Percentiles rank a stretch among this genome's conserved stretches.
These are phyloP conservation scores for Magnaporthiopsis rhizophila DNA, from an alignment of 2,329 filamentous ascomycete genomes.

Conservation along the genomic window DNA sequence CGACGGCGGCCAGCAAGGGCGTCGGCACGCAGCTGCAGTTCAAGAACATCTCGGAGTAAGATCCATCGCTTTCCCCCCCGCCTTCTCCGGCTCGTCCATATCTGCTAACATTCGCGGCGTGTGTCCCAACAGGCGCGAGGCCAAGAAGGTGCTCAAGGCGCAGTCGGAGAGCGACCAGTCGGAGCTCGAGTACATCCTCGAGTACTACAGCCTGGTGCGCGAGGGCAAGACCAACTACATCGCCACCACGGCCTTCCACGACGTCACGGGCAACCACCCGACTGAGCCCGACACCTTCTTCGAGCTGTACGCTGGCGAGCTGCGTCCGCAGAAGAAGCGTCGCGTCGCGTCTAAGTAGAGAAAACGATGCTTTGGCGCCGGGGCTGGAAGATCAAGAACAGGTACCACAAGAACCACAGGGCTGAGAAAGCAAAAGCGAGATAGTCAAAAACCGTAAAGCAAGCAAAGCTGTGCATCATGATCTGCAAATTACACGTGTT, in stretches of 20 bases:
- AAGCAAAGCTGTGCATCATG: too few relatives aligned
- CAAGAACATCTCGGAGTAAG: conserved; percentile 35
- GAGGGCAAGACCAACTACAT: conserved; percentile 48
- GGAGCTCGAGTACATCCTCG: conserved; percentile 39
- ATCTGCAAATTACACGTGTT: too few relatives aligned
- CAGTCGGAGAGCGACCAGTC: conserved; percentile 27
- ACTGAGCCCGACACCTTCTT: conserved; percentile 42
- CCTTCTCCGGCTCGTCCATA: too few relatives aligned
- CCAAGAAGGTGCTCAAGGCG: conserved; percentile 24
- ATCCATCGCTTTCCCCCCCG: neutral
- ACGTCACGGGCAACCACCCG: conserved; percentile 37
- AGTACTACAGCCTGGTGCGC: conserved; percentile 43
- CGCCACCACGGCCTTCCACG: conserved; percentile 39
- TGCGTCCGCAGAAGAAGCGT: conserved; percentile 27
- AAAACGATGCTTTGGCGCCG: too few relatives aligned
- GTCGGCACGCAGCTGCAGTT: conserved; percentile 35
- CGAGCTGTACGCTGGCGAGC: conserved; percentile 32
- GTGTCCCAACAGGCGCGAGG: conserved; percentile 22
- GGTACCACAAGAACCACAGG: too few relatives aligned
- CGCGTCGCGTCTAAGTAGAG: neutral
- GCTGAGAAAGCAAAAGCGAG: too few relatives aligned
- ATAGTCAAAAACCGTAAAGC: too few relatives aligned
- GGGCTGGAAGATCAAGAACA: too few relatives aligned
- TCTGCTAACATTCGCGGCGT: conserved; percentile 5
- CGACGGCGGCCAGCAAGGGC: conserved; percentile 33